These are phyloP conservation scores for Chloris gayana DNA, from an alignment of 176 grass and related monocot genomes.

Conservation along the genomic window DNA sequence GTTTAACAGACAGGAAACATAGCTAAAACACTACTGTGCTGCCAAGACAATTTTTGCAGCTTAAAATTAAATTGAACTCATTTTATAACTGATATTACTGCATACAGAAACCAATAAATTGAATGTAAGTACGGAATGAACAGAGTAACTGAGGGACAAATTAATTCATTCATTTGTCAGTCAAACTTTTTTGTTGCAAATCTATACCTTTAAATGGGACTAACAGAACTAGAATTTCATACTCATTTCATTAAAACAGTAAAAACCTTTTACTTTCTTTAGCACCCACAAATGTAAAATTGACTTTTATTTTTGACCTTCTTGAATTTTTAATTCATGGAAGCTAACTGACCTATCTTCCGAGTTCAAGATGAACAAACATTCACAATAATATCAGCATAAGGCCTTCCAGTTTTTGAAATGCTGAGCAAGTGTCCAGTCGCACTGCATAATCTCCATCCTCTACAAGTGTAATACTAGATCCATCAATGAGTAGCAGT, in stretches of 20 bases:
- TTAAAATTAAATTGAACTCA: neutral
- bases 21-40: neutral
- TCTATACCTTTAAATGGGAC: neutral
- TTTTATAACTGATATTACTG: neutral
- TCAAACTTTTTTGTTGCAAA: neutral
- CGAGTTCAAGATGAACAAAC: neutral
- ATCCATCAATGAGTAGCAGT: constrained; percentile 56
- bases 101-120: neutral
- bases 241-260: neutral
- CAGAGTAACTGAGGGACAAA: neutral
- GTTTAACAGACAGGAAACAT: neutral
- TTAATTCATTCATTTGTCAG: neutral
- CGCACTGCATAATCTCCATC: constrained; percentile 43
- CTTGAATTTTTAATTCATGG: neutral
- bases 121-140: neutral
- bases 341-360: neutral
- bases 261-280: neutral
- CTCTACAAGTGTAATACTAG: constrained; percentile 41
- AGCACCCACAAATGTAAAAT: neutral
- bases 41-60: neutral
- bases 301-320: neutral
- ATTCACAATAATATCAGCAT: constrained; percentile 47
- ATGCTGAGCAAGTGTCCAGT: constrained; percentile 49
- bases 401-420: constrained; percentile 43
- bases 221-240: neutral